phyloP scores from a whole-genome alignment of 768 basidiomycete genomes.

The Lentinula sp. region DNA sequence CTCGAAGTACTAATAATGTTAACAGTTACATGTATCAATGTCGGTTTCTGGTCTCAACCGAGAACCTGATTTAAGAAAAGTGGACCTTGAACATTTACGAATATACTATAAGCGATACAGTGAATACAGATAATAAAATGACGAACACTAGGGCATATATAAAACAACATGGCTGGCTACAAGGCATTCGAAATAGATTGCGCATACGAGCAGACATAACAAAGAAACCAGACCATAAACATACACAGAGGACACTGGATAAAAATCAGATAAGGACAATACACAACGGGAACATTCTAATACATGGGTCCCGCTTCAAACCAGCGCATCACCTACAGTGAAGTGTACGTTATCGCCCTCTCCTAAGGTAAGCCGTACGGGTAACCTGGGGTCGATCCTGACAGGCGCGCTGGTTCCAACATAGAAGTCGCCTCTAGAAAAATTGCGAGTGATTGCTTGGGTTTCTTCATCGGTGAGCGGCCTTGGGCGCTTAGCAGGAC shows the following conservation, averaged over 20 bases:
- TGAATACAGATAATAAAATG: not conserved
- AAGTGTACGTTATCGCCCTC: constrained; percentile 81
- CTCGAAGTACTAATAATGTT: no score
- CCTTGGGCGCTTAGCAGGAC: constrained; percentile 75
- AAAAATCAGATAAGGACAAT: not conserved
- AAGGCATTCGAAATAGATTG: not conserved
- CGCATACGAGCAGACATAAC: not conserved
- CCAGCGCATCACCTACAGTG: constrained; percentile 44
- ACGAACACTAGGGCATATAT: not conserved
- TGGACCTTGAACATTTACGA: not conserved
- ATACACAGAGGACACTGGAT: not conserved
- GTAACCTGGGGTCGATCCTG: constrained; percentile 72
- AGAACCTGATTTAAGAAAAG: not conserved
- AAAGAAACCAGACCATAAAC: not conserved
- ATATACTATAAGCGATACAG: not conserved
- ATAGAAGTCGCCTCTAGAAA: constrained; percentile 76
- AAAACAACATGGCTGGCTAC: constrained; percentile 7
- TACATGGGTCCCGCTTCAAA: constrained; percentile 14
- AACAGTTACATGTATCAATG: no score
- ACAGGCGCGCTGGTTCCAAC: constrained; percentile 78
- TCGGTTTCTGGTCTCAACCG: not conserved
- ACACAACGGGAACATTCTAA: not conserved
- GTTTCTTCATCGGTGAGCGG: constrained; percentile 80
- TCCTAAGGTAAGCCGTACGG: constrained; percentile 73
- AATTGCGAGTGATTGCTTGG: constrained; percentile 78